Evolutionary conservation across 176 grass and related monocot species (phyloP).

Genomic region (Zizania latifolia): DNA sequence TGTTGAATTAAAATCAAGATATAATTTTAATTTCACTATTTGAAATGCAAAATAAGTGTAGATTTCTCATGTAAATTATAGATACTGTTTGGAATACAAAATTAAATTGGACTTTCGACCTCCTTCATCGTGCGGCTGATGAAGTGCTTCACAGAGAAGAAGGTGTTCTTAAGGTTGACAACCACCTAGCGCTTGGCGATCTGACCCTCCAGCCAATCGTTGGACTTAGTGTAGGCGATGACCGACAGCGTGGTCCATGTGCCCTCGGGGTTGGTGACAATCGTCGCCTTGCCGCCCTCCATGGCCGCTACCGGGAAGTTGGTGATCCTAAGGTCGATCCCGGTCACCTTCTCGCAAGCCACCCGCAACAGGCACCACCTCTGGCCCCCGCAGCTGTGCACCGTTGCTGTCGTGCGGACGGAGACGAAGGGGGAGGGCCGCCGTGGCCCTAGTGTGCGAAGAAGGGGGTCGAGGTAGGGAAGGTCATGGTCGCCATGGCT

Average conservation of each 20-base stretch:
- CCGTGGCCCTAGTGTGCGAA: slow-evolving; percentile 21
- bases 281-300: slow-evolving; percentile 76
- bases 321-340: slow-evolving; percentile 81
- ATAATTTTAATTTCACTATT: no score
- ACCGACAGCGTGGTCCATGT: slow-evolving; percentile 76
- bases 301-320: slow-evolving; percentile 71
- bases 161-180: slow-evolving; percentile 74
- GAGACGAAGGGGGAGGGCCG: neutral
- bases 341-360: slow-evolving; percentile 60
- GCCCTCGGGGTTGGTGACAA: slow-evolving; percentile 83
- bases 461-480: slow-evolving; percentile 40
- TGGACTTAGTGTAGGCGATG: slow-evolving; percentile 64
- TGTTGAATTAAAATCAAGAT: no score
- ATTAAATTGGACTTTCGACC: slow-evolving; percentile 72
- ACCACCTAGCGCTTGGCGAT: slow-evolving; percentile 86
- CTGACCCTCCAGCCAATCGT: slow-evolving; percentile 65
- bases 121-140: slow-evolving; percentile 75
- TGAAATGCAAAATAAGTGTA: no score
- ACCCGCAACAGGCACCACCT: slow-evolving; percentile 48
- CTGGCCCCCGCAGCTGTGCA: slow-evolving; percentile 26
- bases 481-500: slow-evolving; percentile 33
- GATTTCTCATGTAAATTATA: no score
- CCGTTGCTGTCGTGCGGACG: slow-evolving; percentile 9
- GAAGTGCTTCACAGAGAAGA: slow-evolving; percentile 75
- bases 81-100: no score